Conservation (phyloP, 257 asterid genomes). For the Salvia rosmarinus region DNA sequence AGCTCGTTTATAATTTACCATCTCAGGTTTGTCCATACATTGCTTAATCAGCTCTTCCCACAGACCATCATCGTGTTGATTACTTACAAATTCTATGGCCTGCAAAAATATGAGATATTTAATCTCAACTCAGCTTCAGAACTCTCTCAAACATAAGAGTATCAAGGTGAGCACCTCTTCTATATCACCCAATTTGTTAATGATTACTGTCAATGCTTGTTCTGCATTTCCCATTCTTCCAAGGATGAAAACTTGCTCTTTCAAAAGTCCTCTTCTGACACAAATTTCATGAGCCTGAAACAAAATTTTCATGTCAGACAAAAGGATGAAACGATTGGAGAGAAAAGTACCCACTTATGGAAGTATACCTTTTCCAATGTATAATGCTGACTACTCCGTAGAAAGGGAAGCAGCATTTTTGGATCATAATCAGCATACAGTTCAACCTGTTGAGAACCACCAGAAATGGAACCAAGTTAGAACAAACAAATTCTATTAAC, state of each 20-base stretch:
- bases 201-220: conserved; percentile 89
- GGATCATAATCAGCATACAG: conserved; percentile 89
- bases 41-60: conserved; percentile 97
- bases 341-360: conserved; percentile 17
- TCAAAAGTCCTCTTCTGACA: conserved; percentile 64
- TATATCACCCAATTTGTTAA: conserved; percentile 83
- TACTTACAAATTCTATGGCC: conserved; percentile 96
- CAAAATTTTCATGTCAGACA: conserved; percentile 34
- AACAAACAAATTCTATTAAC: conserved; percentile 16
- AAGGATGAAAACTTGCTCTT: conserved; percentile 93
- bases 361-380: conserved; percentile 88
- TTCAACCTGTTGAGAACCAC: conserved; percentile 70
- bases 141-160: conserved; percentile 28
- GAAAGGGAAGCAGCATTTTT: conserved; percentile 94
- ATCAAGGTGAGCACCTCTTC: conserved; percentile 67
- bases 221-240: conserved; percentile 98
- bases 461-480: conserved; percentile 31
- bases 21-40: conserved; percentile 91
- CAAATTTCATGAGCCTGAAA: conserved; percentile 94
- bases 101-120: conserved; percentile 45
- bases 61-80: conserved; percentile 97
- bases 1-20: conserved; percentile 56
- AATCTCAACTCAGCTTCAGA: conserved; percentile 31
- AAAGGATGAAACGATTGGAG: conserved; percentile 14
- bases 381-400: conserved; percentile 97